A percentile compares a stretch with the other conserved stretches of the same genome.
Conservation (phyloP, 2,329 filamentous ascomycete species). For the Sclerotinia subarctica region DNA sequence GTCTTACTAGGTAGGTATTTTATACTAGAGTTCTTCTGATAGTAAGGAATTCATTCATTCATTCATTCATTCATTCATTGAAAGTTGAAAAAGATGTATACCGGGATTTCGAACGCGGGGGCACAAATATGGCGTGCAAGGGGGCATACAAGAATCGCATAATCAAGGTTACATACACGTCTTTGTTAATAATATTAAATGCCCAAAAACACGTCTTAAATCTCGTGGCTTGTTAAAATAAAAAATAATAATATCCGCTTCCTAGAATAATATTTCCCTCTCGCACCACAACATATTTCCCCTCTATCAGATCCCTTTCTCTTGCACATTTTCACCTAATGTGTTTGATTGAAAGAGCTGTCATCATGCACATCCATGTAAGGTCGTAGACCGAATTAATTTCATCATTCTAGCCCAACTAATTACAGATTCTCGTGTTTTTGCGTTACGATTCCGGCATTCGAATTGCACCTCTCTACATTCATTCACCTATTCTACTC, state of each 20-base stretch:
- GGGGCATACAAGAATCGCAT: background rate
- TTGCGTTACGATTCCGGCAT: background rate
- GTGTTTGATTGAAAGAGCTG: background rate
- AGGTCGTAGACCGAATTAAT: conserved; percentile 1
- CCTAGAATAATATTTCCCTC: background rate
- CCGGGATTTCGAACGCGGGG: too few species aligned
- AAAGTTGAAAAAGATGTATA: too few species aligned
- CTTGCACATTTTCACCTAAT: background rate
- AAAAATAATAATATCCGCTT: background rate
- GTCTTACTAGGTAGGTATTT: too few species aligned
- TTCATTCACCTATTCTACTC: background rate
- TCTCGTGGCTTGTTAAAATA: background rate
- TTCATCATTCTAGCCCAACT: background rate
- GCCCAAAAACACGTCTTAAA: background rate
- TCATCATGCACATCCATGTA: conserved; percentile 11
- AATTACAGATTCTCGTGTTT: background rate
- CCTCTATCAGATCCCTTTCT: background rate
- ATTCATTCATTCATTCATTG: too few species aligned
- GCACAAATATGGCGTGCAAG: too few species aligned
- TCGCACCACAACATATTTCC: background rate
- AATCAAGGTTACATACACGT: background rate
- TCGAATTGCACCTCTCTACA: background rate
- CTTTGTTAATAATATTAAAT: background rate
- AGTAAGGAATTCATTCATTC: too few species aligned
- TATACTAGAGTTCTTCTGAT: too few species aligned